These are phyloP conservation scores for Olyra latifolia DNA, from an alignment of 176 grass and related monocot species.

Conservation along the genomic window DNA sequence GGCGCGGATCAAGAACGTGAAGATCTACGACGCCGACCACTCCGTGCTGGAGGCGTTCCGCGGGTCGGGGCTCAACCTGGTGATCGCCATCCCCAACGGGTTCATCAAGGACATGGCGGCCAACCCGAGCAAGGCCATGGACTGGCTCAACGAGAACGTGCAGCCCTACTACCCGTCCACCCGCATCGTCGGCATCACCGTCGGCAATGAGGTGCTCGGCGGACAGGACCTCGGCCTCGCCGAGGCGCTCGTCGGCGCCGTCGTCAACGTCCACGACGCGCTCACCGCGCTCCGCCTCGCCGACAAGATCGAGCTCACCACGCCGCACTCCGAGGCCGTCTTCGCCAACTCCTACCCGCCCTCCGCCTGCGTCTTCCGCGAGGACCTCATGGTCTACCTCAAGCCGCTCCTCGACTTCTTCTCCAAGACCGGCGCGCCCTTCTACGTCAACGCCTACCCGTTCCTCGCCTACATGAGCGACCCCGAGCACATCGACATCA, in stretches of 20 bases:
- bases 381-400: constrained; percentile 58
- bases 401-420: constrained; percentile 82
- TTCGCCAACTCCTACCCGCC: constrained; percentile 90
- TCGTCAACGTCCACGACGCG: constrained; percentile 70
- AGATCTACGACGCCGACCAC: constrained; percentile 67
- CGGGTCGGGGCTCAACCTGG: constrained; percentile 54
- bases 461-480: constrained; percentile 92
- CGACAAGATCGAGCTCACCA: constrained; percentile 55
- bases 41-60: constrained; percentile 59
- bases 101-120: constrained; percentile 52
- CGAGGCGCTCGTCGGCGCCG: constrained; percentile 64
- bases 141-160: constrained; percentile 66
- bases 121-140: constrained; percentile 47
- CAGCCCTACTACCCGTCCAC: constrained; percentile 63
- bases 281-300: constrained; percentile 51
- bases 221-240: constrained; percentile 50
- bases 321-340: constrained; percentile 82
- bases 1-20: constrained; percentile 53
- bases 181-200: constrained; percentile 62
- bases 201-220: constrained; percentile 89
- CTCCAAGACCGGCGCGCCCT: constrained; percentile 60
- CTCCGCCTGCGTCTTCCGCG: constrained; percentile 66
- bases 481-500: constrained; percentile 74
- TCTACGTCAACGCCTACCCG: constrained; percentile 92
- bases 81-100: constrained; percentile 62